A percentile compares a stretch with the other conserved stretches of the same genome.
Evolutionary conservation across 73 alveolate genomes (phyloP).

Genomic region (Blepharisma stoltei): DNA sequence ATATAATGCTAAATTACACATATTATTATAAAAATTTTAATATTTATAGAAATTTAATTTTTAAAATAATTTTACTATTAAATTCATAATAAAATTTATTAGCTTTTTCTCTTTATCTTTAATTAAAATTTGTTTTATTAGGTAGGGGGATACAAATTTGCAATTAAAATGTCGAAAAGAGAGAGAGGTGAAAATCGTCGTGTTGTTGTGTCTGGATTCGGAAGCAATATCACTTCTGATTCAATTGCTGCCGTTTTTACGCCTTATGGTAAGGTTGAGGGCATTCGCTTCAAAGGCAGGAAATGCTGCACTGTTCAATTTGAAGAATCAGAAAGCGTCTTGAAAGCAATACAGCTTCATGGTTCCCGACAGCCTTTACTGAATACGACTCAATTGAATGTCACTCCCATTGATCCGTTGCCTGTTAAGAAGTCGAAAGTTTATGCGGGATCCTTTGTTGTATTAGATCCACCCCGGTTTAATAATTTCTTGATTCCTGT

Average conservation of each 20-base stretch:
- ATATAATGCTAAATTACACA: no score
- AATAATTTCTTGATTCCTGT: constrained; percentile 4
- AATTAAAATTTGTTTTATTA: no score
- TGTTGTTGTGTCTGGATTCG: not conserved
- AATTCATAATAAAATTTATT: no score
- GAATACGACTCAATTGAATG: not conserved
- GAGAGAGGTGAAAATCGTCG: constrained; percentile 14
- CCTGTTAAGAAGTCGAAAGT: not conserved
- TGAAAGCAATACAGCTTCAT: not conserved
- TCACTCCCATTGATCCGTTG: not conserved
- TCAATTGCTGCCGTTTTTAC: not conserved
- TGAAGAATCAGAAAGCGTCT: not conserved
- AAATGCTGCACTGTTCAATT: not conserved
- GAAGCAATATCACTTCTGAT: not conserved
- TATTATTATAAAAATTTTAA: no score
- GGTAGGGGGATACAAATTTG: no score
- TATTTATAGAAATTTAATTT: no score
- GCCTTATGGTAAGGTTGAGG: not conserved
- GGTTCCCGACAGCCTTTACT: not conserved
- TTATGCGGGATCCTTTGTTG: not conserved
- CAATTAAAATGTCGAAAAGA: not conserved
- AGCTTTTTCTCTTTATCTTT: no score
- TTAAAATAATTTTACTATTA: no score
- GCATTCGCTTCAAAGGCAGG: not conserved
- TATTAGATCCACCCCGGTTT: not conserved